Percentiles rank a stretch among this genome's conserved stretches.
phyloP scores from a whole-genome alignment of 2,329 filamentous ascomycete species.

The Colletotrichum plurivorum region DNA sequence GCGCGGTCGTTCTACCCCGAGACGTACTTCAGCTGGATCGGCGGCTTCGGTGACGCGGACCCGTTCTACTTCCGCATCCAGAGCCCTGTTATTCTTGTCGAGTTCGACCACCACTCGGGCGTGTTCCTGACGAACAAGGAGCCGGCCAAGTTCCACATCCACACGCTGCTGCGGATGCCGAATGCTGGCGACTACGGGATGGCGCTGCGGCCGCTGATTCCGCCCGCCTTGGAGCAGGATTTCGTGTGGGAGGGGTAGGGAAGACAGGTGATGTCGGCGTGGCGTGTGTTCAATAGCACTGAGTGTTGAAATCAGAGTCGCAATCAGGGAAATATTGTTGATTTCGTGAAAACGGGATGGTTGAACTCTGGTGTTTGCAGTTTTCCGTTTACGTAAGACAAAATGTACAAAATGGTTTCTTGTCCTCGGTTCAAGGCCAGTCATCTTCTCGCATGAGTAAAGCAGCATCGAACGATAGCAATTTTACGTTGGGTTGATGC shows the following conservation, averaged over 20 bases:
- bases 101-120: conserved; percentile 86
- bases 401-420: too few relatives aligned
- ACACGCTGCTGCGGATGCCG: conserved; percentile 79
- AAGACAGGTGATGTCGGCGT: background rate
- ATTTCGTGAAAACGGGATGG: too few relatives aligned
- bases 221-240: conserved; percentile 51
- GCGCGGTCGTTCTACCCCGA: conserved; percentile 72
- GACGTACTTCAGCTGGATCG: conserved; percentile 87
- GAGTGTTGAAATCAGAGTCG: background rate
- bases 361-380: too few relatives aligned
- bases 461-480: too few relatives aligned
- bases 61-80: conserved; percentile 85
- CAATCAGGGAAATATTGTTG: background rate
- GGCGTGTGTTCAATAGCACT: background rate
- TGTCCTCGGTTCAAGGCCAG: too few relatives aligned
- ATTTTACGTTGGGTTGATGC: too few relatives aligned
- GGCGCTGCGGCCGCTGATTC: conserved; percentile 59
- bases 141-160: conserved; percentile 84
- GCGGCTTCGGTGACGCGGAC: conserved; percentile 75
- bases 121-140: conserved; percentile 82
- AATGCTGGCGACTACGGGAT: conserved; percentile 84
- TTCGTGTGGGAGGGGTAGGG: conserved; percentile 58
- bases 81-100: conserved; percentile 79
- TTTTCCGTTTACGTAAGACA: too few relatives aligned
- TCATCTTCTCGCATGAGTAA: too few relatives aligned